A percentile compares a stretch with the other conserved stretches of the same genome.
These are phyloP conservation scores for Zygnema cylindricum DNA, from an alignment of 139 green algal species.

Conservation along the genomic window DNA sequence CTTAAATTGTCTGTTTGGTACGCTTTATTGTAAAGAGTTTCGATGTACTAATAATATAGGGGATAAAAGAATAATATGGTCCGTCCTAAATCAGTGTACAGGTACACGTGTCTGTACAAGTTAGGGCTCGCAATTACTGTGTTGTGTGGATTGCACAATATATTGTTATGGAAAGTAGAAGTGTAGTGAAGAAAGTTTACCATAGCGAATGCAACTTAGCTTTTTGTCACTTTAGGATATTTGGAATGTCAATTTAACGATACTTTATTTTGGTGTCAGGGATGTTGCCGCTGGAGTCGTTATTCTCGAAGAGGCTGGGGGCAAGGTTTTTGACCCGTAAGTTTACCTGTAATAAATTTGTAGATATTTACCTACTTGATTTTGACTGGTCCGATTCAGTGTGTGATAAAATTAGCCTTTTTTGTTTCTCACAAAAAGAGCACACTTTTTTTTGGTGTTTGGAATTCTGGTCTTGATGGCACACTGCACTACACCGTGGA, in stretches of 20 bases:
- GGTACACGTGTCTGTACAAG: too few relatives aligned
- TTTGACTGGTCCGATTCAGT: background rate
- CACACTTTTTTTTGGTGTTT: background rate
- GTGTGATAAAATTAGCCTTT: background rate
- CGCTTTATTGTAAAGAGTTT: too few relatives aligned
- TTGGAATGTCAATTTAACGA: background rate
- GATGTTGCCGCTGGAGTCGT: conserved; percentile 50
- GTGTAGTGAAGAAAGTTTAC: too few relatives aligned
- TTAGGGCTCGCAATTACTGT: too few relatives aligned
- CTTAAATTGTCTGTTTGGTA: too few relatives aligned
- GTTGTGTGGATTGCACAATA: too few relatives aligned
- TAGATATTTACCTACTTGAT: conserved; percentile 19
- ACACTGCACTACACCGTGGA: background rate
- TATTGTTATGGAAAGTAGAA: too few relatives aligned
- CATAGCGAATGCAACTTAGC: background rate
- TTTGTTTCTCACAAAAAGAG: background rate
- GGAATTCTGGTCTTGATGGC: background rate
- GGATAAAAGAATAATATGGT: too few relatives aligned
- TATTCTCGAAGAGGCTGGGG: conserved; percentile 34
- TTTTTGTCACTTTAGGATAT: background rate
- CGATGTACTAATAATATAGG: too few relatives aligned
- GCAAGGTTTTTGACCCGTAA: conserved; percentile 42
- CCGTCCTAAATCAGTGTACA: too few relatives aligned
- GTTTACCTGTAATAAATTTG: conserved; percentile 9
- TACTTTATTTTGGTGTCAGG: conserved; percentile 18